A percentile compares a stretch with the other conserved stretches of the same genome.
phyloP scores from a whole-genome alignment of 1,284 basidiomycete species.

The Butyriboletus regius region DNA sequence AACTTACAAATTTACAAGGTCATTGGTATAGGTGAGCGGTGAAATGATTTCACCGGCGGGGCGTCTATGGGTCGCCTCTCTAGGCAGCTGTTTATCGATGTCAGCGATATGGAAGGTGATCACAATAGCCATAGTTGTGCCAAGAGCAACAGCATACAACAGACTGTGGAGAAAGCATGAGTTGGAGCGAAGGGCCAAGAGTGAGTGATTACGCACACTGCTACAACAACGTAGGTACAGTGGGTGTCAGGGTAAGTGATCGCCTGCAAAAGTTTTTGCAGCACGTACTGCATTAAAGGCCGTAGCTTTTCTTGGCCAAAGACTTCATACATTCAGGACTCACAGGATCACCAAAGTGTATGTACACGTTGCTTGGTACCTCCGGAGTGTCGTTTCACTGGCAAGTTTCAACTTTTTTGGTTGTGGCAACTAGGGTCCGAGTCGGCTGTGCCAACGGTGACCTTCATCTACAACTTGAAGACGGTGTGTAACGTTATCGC shows the following conservation, averaged over 20 bases:
- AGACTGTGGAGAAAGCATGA: slow-evolving; percentile 8
- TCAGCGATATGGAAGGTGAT: slow-evolving; percentile 37
- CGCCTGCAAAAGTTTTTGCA: slow-evolving; percentile 14
- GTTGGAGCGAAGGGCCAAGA: neutral
- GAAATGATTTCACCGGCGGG: slow-evolving; percentile 46
- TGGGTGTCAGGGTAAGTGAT: slow-evolving; percentile 21
- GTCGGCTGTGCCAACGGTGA: too few relatives aligned
- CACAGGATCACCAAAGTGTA: slow-evolving; percentile 17
- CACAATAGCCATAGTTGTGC: slow-evolving; percentile 26
- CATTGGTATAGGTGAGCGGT: slow-evolving; percentile 45
- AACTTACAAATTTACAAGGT: slow-evolving; percentile 51
- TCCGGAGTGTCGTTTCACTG: neutral
- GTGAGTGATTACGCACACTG: slow-evolving; percentile 15
- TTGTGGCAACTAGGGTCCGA: too few relatives aligned
- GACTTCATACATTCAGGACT: slow-evolving; percentile 19
- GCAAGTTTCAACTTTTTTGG: too few relatives aligned
- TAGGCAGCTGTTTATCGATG: slow-evolving; percentile 41
- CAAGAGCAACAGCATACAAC: slow-evolving; percentile 20
- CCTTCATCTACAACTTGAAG: neutral
- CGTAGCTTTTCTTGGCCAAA: slow-evolving; percentile 9
- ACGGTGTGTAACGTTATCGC: too few relatives aligned
- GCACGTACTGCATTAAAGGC: slow-evolving; percentile 10
- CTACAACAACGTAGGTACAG: neutral
- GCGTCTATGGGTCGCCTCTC: slow-evolving; percentile 38
- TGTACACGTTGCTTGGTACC: slow-evolving; percentile 17